Conservation (phyloP, 768 basidiomycete species). For the Tephrocybe sp. region DNA sequence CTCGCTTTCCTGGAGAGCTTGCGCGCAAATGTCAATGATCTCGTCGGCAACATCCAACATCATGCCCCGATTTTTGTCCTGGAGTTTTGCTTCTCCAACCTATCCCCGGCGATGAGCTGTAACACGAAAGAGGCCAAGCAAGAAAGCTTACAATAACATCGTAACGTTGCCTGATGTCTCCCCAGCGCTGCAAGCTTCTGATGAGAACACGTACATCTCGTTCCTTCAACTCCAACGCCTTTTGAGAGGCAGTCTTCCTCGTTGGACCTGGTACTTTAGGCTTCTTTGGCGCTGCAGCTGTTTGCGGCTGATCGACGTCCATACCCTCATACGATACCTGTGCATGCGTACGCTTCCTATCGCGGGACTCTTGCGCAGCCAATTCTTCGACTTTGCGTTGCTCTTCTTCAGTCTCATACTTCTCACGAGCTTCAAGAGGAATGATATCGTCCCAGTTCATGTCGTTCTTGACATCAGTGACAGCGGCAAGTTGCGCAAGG, state of each 20-base stretch:
- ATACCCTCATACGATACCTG: conserved; percentile 90
- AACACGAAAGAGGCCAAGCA: background rate
- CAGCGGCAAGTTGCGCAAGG: conserved; percentile 90
- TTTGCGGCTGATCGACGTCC: conserved; percentile 76
- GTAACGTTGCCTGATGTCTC: conserved; percentile 92
- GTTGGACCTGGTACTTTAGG: conserved; percentile 68
- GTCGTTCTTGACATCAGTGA: conserved; percentile 98
- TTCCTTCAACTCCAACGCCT: conserved; percentile 95
- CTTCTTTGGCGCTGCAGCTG: conserved; percentile 67
- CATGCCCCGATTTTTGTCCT: conserved; percentile 92
- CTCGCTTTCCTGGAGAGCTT: conserved; percentile 82
- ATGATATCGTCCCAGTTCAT: conserved; percentile 99
- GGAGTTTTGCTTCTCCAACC: conserved; percentile 87
- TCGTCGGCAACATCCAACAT: conserved; percentile 91
- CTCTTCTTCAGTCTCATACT: conserved; percentile 79
- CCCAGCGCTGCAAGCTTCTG: conserved; percentile 95
- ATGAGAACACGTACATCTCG: conserved; percentile 95
- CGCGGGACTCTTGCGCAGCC: conserved; percentile 62
- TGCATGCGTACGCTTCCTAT: conserved; percentile 82
- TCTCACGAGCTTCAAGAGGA: conserved; percentile 85
- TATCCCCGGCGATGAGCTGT: conserved; percentile 27
- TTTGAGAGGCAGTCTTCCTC: conserved; percentile 89
- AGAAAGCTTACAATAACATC: conserved; percentile 85
- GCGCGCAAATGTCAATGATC: conserved; percentile 80
- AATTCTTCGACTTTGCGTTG: conserved; percentile 71